Conservation (phyloP, 257 asterid genomes). For the Prunella vulgaris region DNA sequence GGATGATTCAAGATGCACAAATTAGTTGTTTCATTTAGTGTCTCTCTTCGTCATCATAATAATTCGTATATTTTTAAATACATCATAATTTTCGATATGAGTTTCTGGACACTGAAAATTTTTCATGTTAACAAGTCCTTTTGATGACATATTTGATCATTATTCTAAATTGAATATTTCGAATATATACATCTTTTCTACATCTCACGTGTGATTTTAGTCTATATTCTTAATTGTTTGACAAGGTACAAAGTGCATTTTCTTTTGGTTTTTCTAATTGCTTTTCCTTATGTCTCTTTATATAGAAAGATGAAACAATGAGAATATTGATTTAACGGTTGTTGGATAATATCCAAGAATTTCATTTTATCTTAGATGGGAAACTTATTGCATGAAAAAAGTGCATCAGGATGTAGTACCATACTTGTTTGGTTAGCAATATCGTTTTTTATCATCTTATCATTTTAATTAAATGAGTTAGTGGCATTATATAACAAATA, state of each 20-base stretch:
- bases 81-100: slow-evolving; percentile 15
- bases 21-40: background rate
- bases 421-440: slow-evolving; percentile 7
- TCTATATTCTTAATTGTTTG: background rate
- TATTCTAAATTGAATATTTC: slow-evolving; percentile 25
- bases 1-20: slow-evolving; percentile 28
- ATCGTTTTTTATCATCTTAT: background rate
- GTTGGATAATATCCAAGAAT: slow-evolving; percentile 39
- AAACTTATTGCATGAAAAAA: slow-evolving; percentile 28
- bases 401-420: background rate
- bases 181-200: background rate
- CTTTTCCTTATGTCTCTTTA: background rate
- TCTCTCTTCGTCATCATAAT: background rate
- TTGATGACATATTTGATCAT: slow-evolving; percentile 27
- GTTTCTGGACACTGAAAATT: slow-evolving; percentile 18
- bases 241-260: background rate
- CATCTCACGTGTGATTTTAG: background rate
- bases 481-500: too few relatives aligned
- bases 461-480: background rate
- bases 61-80: background rate
- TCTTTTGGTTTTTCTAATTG: background rate
- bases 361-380: slow-evolving; percentile 35
- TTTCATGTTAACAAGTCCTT: slow-evolving; percentile 27
- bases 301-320: slow-evolving; percentile 39
- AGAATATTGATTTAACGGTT: slow-evolving; percentile 46